Conservation (phyloP, 164 flowering plant genomes). For the Dillenia turbinata region DNA sequence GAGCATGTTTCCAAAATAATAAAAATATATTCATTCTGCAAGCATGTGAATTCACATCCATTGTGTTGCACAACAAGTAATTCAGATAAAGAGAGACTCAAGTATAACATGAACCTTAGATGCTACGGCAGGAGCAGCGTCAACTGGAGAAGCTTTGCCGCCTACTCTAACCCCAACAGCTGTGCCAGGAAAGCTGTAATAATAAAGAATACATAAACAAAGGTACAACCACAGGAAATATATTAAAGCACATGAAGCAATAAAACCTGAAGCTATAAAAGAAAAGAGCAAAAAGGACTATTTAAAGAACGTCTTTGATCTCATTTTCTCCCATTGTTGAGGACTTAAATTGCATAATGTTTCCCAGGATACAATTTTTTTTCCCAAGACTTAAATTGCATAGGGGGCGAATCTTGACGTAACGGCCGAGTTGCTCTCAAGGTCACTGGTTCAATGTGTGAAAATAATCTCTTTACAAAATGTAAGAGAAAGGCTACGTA, state of each 20-base stretch:
- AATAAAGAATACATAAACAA: constrained; percentile 3
- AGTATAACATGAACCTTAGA: constrained; percentile 4
- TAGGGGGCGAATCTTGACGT: too few relatives aligned
- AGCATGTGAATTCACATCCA: too few relatives aligned
- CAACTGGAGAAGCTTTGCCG: constrained; percentile 35
- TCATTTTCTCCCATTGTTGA: too few relatives aligned
- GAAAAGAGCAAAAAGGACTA: neutral
- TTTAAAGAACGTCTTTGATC: neutral
- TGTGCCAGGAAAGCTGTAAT: constrained; percentile 77
- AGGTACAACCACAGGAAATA: neutral
- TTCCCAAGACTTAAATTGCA: too few relatives aligned
- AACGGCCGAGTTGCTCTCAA: too few relatives aligned
- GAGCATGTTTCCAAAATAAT: too few relatives aligned
- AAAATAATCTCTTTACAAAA: too few relatives aligned
- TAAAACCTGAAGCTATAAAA: neutral
- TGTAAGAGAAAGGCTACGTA: too few relatives aligned
- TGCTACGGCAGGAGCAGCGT: constrained; percentile 44
- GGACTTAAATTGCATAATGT: too few relatives aligned
- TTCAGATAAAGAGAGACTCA: neutral
- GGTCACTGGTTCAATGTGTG: too few relatives aligned
- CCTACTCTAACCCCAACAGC: constrained; percentile 71
- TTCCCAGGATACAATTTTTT: too few relatives aligned
- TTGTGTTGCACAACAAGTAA: neutral
- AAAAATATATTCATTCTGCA: too few relatives aligned
- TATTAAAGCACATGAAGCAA: neutral